Conservation (phyloP, 2,329 filamentous ascomycete species). For the Volutella citrinella region DNA sequence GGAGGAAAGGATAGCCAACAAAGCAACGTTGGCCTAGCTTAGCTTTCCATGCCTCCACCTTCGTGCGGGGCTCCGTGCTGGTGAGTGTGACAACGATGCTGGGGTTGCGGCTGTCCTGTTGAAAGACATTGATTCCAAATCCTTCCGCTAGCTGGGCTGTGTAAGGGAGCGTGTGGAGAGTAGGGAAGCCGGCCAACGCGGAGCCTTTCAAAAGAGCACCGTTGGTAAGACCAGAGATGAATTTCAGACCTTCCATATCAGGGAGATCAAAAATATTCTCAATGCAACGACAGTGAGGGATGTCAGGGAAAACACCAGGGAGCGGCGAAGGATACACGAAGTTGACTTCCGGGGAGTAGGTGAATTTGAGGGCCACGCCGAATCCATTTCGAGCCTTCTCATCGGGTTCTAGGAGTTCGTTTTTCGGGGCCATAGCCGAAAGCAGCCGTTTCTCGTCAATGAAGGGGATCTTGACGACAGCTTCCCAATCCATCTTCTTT, state of each 20-base stretch:
- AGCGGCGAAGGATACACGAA: constrained; percentile 86
- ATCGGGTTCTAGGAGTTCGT: constrained; percentile 70
- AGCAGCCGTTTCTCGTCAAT: constrained; percentile 90
- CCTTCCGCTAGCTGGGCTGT: constrained; percentile 67
- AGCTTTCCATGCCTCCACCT: constrained; percentile 67
- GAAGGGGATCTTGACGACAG: constrained; percentile 97
- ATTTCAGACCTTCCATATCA: constrained; percentile 83
- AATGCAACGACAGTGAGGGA: constrained; percentile 82
- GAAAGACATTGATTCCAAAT: constrained; percentile 92
- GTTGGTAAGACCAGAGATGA: constrained; percentile 77
- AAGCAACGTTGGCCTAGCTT: constrained; percentile 85
- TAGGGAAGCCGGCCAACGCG: constrained; percentile 92
- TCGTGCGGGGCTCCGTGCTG: constrained; percentile 69
- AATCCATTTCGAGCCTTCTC: constrained; percentile 86
- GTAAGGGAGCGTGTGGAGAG: constrained; percentile 80
- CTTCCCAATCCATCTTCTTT: constrained; percentile 99
- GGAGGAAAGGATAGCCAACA: constrained; percentile 91
- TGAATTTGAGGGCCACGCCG: constrained; percentile 90
- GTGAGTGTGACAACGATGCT: constrained; percentile 89
- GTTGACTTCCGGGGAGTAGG: constrained; percentile 72
- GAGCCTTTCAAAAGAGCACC: constrained; percentile 78
- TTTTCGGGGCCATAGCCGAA: constrained; percentile 80
- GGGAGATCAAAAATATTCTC: constrained; percentile 97
- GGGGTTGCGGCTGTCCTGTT: constrained; percentile 92
- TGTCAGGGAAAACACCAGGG: constrained; percentile 84